These are phyloP conservation scores for Dactylellina drechsleri DNA, from an alignment of 2,329 filamentous ascomycete genomes.

Conservation along the genomic window DNA sequence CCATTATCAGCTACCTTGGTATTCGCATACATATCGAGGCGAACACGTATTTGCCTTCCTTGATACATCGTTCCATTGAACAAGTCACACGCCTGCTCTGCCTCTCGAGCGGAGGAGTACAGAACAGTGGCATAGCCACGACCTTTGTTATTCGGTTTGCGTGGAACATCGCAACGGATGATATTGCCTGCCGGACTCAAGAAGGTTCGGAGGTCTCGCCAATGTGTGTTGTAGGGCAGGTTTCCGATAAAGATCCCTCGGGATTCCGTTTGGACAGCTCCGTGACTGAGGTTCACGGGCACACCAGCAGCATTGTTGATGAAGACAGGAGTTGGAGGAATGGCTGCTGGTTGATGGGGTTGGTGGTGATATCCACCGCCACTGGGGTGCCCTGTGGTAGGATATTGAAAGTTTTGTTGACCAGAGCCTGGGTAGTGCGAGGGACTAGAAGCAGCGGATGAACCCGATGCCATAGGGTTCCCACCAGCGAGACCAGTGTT, in stretches of 20 bases:
- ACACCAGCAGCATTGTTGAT: constrained; percentile 55
- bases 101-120: constrained; percentile 55
- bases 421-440: constrained; percentile 1
- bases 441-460: constrained; percentile 5
- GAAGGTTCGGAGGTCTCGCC: constrained; percentile 56
- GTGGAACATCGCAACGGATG: constrained; percentile 57
- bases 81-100: constrained; percentile 55
- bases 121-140: constrained; percentile 57
- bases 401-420: constrained; percentile 4
- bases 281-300: constrained; percentile 57
- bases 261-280: constrained; percentile 56
- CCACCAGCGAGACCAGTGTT: constrained; percentile 13
- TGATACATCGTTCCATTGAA: constrained; percentile 57
- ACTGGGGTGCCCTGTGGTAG: not conserved
- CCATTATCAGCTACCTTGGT: constrained; percentile 37
- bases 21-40: constrained; percentile 54
- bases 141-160: constrained; percentile 56
- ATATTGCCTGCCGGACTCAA: constrained; percentile 54
- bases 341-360: constrained; percentile 18
- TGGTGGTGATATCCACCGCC: not conserved
- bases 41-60: constrained; percentile 55
- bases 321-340: constrained; percentile 54
- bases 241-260: constrained; percentile 58
- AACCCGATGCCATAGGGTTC: constrained; percentile 9
- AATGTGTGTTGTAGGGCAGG: constrained; percentile 56